Base-by-base conservation (phyloP, 2,329 filamentous ascomycete species). In the Phaeosphaeria sp. region DNA sequence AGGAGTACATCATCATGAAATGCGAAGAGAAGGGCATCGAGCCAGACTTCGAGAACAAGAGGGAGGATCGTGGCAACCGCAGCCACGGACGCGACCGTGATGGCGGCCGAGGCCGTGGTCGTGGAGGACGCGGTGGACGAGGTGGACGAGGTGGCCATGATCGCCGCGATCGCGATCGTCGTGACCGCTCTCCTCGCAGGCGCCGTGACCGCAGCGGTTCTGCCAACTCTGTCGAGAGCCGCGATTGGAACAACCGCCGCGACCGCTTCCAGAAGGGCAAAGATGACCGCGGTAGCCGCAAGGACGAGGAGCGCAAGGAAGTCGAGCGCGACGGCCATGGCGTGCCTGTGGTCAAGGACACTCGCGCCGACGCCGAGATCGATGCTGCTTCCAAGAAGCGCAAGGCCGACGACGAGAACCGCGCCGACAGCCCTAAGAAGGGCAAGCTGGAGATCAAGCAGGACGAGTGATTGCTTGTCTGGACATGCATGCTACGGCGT, bases 1-100 rank as follows among this genome's bases (percentile, higher is more conserved):
- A 87, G 71, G 90, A 87, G 18, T 99, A 99, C 78, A 89, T 91
- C 65, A 76, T 80, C 54, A 75, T 74, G 72, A 83, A 83, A 74
- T 77, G 76, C 61, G 64, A 79, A 56, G 78, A 78, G 55, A 82
- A 81, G 68, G 79, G 76, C 52, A 80, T 82, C 64, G 73, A 74
- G 49, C 76, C 79, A 7, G 77, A 78, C 52, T 77, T 73, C 58
- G 73, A 80, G 62, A 57, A 59, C 47, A 55, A 53, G 51, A 50
- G 24, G 30, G 61, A 66, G 24, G 43, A 63, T 43, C 63, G 53
- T 77, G 78, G 62, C 24, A 70, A 71, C 53, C 62, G 70, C 24
- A 66, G 67, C 56, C 72, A 73, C 51, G 66, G 63, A 33, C 55
- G 60, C n/a, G 58, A 59, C 36, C 64, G 73, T 51, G 68, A 74